Evolutionary conservation across 139 green algal genomes (phyloP), one percentile per base, ranked within the genome.

Genomic region (Chlorella ohadii): DNA sequence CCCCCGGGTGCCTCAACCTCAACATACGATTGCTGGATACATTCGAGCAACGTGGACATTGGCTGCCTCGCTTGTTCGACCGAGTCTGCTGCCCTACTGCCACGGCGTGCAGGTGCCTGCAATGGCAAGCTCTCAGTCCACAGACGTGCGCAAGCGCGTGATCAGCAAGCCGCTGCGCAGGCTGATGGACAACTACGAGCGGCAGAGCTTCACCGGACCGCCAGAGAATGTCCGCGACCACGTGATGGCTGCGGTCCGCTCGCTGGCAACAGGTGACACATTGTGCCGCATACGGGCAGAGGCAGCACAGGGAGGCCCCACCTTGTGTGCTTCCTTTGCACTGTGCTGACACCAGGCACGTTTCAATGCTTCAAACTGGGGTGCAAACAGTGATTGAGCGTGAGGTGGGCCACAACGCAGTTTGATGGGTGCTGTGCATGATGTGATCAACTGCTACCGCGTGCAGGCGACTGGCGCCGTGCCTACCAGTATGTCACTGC

Each of bases 221-320:
- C 96, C 97, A 47, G 97, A 99, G 92, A 99, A 96, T 66, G 96
- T 99, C 77, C 93, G 97, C 61, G 97, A 99, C 88, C 95, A 99
- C 87, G 91, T 99, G 23, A 98, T 99, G 94, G 94, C 95, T 0
- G 94, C 94, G 13, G 95, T 92, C 12, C 87, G 87, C 34, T 71
- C 83, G 22, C 83, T 90, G 31, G 70, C 66, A 15, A 87, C 82
- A 27, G 81, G 81, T 86, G 44, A n/a, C n/a, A n/a, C n/a, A n/a
- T n/a, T n/a, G n/a, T n/a, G n/a, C n/a, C n/a, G n/a, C n/a, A n/a
- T n/a, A n/a, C n/a, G n/a, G n/a, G n/a, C n/a, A n/a, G n/a, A n/a
- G n/a, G n/a, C n/a, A n/a, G n/a, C n/a, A n/a, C n/a, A n/a, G n/a
- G n/a, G n/a, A n/a, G n/a, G n/a, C n/a, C n/a, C n/a, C n/a, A n/a